phyloP scores from a whole-genome alignment of 116 monocot species.

The Dioscorea cayenensis region DNA sequence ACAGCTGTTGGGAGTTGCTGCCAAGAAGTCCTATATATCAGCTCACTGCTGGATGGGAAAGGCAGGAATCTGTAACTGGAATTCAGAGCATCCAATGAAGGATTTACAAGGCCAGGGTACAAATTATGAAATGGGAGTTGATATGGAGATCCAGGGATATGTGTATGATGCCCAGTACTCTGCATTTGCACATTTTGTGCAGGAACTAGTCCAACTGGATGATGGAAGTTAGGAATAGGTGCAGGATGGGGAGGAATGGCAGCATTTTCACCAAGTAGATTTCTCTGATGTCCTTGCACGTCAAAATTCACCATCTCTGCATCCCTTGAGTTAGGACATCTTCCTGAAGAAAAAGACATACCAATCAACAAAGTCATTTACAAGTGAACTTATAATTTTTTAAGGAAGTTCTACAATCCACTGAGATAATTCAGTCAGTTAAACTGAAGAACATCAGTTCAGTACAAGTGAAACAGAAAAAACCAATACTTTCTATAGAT shows the following conservation, averaged over 20 bases:
- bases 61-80: constrained; percentile 12
- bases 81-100: constrained; percentile 11
- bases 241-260: constrained; percentile 14
- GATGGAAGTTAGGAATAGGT: constrained; percentile 29
- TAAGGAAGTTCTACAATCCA: too few species aligned
- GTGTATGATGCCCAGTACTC: constrained; percentile 23
- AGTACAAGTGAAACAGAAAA: too few species aligned
- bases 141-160: constrained; percentile 23
- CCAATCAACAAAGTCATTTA: not conserved
- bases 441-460: too few species aligned
- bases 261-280: constrained; percentile 13
- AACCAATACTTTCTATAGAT: too few species aligned
- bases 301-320: constrained; percentile 24
- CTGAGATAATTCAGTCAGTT: too few species aligned
- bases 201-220: constrained; percentile 20
- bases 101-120: constrained; percentile 10
- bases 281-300: constrained; percentile 17
- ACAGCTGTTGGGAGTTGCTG: constrained; percentile 11
- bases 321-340: constrained; percentile 20
- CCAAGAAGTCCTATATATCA: constrained; percentile 16
- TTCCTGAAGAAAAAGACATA: constrained; percentile 16
- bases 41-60: constrained; percentile 18
- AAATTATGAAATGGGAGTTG: constrained; percentile 18
- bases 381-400: not conserved
- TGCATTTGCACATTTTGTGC: constrained; percentile 26